phyloP scores from a whole-genome alignment of 2,329 filamentous ascomycete species.

The Mariannaea sp. region DNA sequence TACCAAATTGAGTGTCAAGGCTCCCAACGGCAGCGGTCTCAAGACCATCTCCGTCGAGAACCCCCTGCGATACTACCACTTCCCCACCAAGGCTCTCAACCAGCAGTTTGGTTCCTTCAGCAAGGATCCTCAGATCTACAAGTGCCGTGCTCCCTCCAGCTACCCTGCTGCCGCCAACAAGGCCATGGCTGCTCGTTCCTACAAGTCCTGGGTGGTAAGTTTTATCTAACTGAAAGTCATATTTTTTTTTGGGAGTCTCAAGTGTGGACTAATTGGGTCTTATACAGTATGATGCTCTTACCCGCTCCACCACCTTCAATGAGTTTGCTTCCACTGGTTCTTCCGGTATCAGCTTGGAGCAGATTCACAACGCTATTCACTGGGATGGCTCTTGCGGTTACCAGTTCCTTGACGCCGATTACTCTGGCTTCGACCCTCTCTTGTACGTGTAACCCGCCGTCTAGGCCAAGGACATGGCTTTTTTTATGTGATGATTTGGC shows the following conservation, averaged over 20 bases:
- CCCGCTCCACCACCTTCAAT: conserved; percentile 44
- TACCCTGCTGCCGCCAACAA: conserved; percentile 49
- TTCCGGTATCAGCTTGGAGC: conserved; percentile 48
- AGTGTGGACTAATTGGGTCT: too few relatives aligned
- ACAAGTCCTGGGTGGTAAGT: conserved; percentile 51
- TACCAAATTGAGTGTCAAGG: conserved; percentile 45
- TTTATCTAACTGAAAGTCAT: background rate
- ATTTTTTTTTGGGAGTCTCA: too few relatives aligned
- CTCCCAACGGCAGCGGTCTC: conserved; percentile 44
- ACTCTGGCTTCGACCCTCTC: conserved; percentile 51
- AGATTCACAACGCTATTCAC: conserved; percentile 51
- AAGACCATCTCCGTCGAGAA: conserved; percentile 49
- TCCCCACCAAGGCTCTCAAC: conserved; percentile 48
- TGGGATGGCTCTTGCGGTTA: conserved; percentile 46
- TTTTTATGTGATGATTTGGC: background rate
- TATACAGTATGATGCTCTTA: conserved; percentile 48
- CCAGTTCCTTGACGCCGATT: conserved; percentile 47
- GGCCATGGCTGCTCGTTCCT: conserved; percentile 39
- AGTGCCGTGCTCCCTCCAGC: conserved; percentile 45
- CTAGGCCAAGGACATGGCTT: too few relatives aligned
- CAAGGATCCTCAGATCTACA: conserved; percentile 44
- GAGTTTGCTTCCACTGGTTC: conserved; percentile 44
- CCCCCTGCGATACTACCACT: conserved; percentile 58
- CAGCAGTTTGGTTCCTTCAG: conserved; percentile 45
- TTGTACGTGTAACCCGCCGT: conserved; percentile 42